phyloP scores from a whole-genome alignment of 2,329 filamentous ascomycete genomes.

The Simplicillium aogashimaense region DNA sequence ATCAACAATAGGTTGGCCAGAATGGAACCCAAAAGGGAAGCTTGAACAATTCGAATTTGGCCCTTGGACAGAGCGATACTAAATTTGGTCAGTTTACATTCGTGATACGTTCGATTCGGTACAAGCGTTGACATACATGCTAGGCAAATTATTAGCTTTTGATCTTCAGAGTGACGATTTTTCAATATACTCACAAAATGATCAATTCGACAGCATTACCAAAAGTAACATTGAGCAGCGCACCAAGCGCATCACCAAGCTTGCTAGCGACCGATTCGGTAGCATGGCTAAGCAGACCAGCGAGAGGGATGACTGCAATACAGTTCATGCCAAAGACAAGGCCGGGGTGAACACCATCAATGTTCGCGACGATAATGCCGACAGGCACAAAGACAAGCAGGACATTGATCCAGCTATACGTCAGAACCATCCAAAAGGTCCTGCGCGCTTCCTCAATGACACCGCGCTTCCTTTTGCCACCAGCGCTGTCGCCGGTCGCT shows the following conservation, averaged over 20 bases:
- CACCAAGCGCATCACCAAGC: constrained; percentile 64
- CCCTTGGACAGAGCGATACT: constrained; percentile 31
- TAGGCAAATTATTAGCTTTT: constrained; percentile 14
- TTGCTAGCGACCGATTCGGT: constrained; percentile 66
- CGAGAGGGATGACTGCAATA: constrained; percentile 65
- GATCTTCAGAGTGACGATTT: no score
- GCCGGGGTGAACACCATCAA: constrained; percentile 43
- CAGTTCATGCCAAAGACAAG: constrained; percentile 66
- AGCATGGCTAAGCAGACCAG: constrained; percentile 60
- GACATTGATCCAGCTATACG: constrained; percentile 70
- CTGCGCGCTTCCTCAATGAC: constrained; percentile 40
- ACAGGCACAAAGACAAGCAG: constrained; percentile 70
- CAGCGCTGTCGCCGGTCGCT: constrained; percentile 19
- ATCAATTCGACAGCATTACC: constrained; percentile 74
- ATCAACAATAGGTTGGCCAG: constrained; percentile 82
- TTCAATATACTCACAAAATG: constrained; percentile 34
- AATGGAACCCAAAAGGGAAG: constrained; percentile 81
- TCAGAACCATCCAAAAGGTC: constrained; percentile 45
- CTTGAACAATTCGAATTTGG: constrained; percentile 86
- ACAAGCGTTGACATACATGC: constrained; percentile 40
- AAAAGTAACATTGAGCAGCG: constrained; percentile 67
- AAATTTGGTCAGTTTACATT: constrained; percentile 21
- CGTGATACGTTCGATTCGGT: constrained; percentile 67
- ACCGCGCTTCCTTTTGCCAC: constrained; percentile 23
- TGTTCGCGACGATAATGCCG: constrained; percentile 56